Evolutionary conservation across 2,329 filamentous ascomycete genomes (phyloP), one percentile per base, ranked within the genome.

Genomic region (Xylariaceae sp.): DNA sequence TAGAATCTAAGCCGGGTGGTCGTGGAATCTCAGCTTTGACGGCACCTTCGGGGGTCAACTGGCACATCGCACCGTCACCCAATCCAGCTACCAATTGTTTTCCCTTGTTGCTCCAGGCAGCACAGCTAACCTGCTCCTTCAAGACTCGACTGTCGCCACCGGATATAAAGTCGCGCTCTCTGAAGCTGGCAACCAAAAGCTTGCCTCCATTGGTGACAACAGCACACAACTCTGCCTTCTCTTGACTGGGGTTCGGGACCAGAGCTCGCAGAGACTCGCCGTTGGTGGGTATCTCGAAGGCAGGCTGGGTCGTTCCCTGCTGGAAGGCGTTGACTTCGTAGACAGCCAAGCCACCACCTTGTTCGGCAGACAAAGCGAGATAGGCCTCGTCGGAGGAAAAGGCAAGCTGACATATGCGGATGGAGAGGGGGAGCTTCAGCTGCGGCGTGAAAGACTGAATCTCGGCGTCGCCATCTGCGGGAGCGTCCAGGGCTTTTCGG

Each of bases 51-150:
- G 88, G 89, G 6, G 88, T 90, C 81, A 97, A 86, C 70, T 96
- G 91, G 53, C 81, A 80, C 50, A 87, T 85, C 9, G 84, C 85
- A 55, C 94, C 94, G 71, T 96, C 84, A 5, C 79, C 84, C 63
- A 94, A 76, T 12, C 95, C 94, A 62, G 89, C 91, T 44, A 95
- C 86, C 43, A 99, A 76, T 68, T 97, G 92, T 70, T 96, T 99
- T 46, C 94, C 94, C 68, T 86, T 89, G 57, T 84, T 87, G 70
- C 94, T 99, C 94, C 95, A 99, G 53, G 88, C 86, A 4, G 89
- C 80, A 65, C 88, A 94, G 67, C 86, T 91, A 31, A 95, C 91
- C 47, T 87, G 85, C 31, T 80, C 76, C 65, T 86, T 89, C 60
- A 95, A 75, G 0, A 65, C 75, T 60, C 74, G 79, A 35, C 88